Evolutionary conservation across 352 stramenopile genomes (phyloP).

Genomic region (Pythium phragmitis): DNA sequence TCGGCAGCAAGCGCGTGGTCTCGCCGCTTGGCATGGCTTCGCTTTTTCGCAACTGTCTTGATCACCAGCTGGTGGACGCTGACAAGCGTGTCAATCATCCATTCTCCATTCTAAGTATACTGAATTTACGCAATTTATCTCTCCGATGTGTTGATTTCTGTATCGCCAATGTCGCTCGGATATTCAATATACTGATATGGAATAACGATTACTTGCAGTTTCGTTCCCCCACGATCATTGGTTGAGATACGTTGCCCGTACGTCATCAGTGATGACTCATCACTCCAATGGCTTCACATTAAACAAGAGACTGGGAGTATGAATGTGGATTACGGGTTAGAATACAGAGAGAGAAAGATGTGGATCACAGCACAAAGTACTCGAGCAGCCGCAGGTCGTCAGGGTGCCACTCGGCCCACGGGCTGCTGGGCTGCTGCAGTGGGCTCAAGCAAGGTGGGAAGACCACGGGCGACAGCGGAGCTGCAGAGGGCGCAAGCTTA

Average conservation of each 20-base stretch:
- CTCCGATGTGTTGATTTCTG: background rate
- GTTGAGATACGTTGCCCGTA: background rate
- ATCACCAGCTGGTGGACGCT: background rate
- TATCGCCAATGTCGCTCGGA: background rate
- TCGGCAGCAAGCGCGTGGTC: constrained; percentile 21
- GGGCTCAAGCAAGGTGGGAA: constrained; percentile 21
- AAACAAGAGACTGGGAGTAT: background rate
- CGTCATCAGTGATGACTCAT: background rate
- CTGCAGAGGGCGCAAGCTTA: background rate
- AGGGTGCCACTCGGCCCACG: constrained; percentile 32
- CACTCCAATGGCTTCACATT: background rate
- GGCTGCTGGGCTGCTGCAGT: constrained; percentile 6
- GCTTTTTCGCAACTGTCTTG: background rate
- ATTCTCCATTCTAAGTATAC: background rate
- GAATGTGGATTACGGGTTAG: no score
- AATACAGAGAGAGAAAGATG: background rate
- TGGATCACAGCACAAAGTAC: constrained; percentile 67
- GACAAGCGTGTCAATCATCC: background rate
- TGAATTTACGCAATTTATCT: background rate
- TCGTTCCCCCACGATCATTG: background rate
- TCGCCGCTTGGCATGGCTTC: constrained; percentile 23
- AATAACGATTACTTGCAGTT: background rate
- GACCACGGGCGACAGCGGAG: constrained; percentile 3
- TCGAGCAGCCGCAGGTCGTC: constrained; percentile 66
- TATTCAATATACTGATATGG: background rate